A percentile compares a stretch with the other conserved stretches of the same genome.
Evolutionary conservation across 306 rosid species (phyloP).

Genomic region (Prunus davidiana): DNA sequence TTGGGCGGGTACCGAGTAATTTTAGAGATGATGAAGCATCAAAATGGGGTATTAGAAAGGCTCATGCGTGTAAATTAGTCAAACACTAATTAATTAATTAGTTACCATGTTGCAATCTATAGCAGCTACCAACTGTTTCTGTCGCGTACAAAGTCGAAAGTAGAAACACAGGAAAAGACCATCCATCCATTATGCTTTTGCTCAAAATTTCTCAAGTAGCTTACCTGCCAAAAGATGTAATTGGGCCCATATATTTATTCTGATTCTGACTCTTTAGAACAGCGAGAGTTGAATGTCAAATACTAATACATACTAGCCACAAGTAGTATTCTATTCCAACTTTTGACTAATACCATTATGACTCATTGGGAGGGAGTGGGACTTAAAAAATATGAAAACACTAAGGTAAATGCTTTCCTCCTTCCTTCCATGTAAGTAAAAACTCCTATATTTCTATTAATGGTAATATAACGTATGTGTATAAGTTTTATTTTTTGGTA

Average conservation of each 20-base stretch:
- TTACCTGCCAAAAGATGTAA: slow-evolving; percentile 19
- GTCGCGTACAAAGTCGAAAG: background rate
- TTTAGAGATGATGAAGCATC: too few relatives aligned
- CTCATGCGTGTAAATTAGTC: too few relatives aligned
- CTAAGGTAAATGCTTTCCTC: too few relatives aligned
- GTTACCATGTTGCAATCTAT: too few relatives aligned
- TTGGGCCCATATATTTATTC: background rate
- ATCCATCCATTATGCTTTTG: background rate
- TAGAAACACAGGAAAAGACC: background rate
- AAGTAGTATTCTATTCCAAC: background rate
- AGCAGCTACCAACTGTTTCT: too few relatives aligned
- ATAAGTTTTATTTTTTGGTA: too few relatives aligned
- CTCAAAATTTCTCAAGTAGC: slow-evolving; percentile 1
- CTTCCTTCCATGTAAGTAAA: too few relatives aligned
- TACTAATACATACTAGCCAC: background rate
- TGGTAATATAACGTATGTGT: too few relatives aligned
- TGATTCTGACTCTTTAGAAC: background rate
- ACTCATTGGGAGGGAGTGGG: background rate
- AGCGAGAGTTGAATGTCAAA: background rate
- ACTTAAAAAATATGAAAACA: background rate
- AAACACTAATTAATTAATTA: too few relatives aligned
- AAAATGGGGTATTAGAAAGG: too few relatives aligned
- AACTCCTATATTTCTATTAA: rapidly evolving
- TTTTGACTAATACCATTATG: background rate
- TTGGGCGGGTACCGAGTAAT: too few relatives aligned